Conservation (phyloP, 495 filamentous ascomycete genomes). For the Durotheca rogersii region DNA sequence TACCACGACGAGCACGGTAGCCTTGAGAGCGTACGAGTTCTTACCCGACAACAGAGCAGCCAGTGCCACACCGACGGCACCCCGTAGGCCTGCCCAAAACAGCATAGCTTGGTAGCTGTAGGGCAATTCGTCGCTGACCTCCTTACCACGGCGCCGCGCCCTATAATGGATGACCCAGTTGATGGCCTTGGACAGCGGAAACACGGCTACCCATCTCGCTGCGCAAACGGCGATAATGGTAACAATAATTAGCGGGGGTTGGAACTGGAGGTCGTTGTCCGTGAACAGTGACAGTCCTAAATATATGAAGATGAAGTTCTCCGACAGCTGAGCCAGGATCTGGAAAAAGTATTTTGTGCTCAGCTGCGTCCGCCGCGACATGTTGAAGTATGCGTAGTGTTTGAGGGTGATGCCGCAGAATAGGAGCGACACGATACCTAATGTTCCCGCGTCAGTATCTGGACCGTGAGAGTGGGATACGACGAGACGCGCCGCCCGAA, state of each 20-base stretch:
- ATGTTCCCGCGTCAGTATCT: constrained; percentile 20
- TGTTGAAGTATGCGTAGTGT: constrained; percentile 99
- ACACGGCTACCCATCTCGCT: constrained; percentile 89
- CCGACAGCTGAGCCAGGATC: constrained; percentile 88
- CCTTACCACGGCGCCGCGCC: constrained; percentile 73
- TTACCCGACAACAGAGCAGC: constrained; percentile 82
- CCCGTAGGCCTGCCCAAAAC: constrained; percentile 96
- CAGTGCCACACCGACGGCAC: constrained; percentile 92
- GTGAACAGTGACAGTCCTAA: constrained; percentile 93
- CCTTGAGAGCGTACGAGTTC: constrained; percentile 76
- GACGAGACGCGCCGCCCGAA: constrained; percentile 5
- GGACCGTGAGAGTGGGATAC: not conserved
- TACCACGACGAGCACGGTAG: constrained; percentile 94
- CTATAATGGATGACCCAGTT: constrained; percentile 93
- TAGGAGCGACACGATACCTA: constrained; percentile 93
- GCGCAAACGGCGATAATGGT: constrained; percentile 87
- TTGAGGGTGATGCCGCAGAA: constrained; percentile 98
- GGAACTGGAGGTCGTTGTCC: constrained; percentile 80
- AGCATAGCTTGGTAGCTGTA: constrained; percentile 95
- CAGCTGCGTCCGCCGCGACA: constrained; percentile 95
- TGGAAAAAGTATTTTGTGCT: constrained; percentile 98
- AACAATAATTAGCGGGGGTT: constrained; percentile 93
- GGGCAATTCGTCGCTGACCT: constrained; percentile 85
- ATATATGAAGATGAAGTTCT: constrained; percentile 99
- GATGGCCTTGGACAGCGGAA: constrained; percentile 84